Evolutionary conservation across 306 rosid species (phyloP).

Genomic region (Malus sieversii): DNA sequence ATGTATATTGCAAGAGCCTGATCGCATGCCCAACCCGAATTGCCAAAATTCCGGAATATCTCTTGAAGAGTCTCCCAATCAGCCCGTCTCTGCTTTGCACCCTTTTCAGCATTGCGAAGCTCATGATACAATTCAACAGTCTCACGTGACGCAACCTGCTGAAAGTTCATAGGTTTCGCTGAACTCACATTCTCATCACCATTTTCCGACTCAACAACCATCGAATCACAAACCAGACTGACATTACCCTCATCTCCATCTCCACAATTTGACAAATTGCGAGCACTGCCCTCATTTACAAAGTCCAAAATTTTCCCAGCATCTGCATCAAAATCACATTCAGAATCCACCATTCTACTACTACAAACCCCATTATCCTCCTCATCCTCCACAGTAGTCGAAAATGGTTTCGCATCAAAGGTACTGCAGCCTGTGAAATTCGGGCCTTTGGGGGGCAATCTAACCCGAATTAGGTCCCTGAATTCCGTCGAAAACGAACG

Average conservation of each 20-base stretch:
- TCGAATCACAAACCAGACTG: constrained; percentile 8
- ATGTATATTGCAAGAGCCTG: constrained; percentile 91
- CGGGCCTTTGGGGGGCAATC: constrained; percentile 10
- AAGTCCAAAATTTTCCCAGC: constrained; percentile 31
- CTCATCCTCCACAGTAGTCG: constrained; percentile 19
- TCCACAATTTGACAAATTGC: constrained; percentile 13
- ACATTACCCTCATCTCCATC: constrained; percentile 20
- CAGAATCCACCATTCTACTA: constrained; percentile 1
- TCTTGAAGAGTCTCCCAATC: constrained; percentile 40
- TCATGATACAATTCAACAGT: constrained; percentile 54
- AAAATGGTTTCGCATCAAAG: constrained; percentile 28
- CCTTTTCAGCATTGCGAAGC: constrained; percentile 27
- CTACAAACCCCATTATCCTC: constrained; percentile 8
- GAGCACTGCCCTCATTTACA: constrained; percentile 18
- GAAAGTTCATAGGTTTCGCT: constrained; percentile 16
- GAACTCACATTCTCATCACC: constrained; percentile 18
- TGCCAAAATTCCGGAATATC: constrained; percentile 34
- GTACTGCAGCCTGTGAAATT: constrained; percentile 11
- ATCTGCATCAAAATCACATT: constrained; percentile 42
- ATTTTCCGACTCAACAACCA: constrained; percentile 19
- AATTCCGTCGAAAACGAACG: constrained; percentile 27
- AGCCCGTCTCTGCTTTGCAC: constrained; percentile 22
- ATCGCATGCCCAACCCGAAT: constrained; percentile 77
- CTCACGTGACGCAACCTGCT: constrained; percentile 32
- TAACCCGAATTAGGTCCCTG: not conserved